Base-by-base conservation (phyloP, 768 basidiomycete species). In the Psilocybe subaeruginosa region DNA sequence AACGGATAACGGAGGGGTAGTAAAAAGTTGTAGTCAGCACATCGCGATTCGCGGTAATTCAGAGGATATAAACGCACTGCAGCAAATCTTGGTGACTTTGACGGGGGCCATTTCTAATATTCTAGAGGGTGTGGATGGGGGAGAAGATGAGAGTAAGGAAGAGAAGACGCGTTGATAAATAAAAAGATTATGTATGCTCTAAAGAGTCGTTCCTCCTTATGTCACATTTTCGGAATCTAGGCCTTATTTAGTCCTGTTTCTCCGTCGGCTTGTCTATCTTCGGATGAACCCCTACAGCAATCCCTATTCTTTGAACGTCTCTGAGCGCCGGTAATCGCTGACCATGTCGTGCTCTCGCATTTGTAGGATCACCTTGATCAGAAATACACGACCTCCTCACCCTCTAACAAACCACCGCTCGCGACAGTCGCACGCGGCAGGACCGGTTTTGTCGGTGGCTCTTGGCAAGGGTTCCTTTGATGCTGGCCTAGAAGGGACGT, bases 71-170 rank as follows among this genome's bases (percentile, higher is more conserved):
- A 60, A 86, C 92, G 74, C 70, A 95, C 93, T 92, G 81, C 93
- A 95, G 79, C 93, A 94, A 66, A 95, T 91, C 72, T 88, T 93
- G 65, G 84, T 83, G 67, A 95, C 90, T 64, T 82, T 79, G 64
- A 88, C 76, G 58, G 80, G 81, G 66, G 82, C 74, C 85, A 87
- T 87, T 69, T 55, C 49, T 53, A 59, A 49, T 19, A 41, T 50
- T 59, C 41, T 54, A 56, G 50, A 61, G 46, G 63, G 63, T 52
- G 58, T 54, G 45, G 66, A 62, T 29, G 56, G 59, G 14, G 52
- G 57, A 50, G 65, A 56, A 66, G 61, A 56, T 65, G 65, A 58
- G 57, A 58, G 63, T 60, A 52, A 60, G 61, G 62, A 64, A 63
- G 59, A 54, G 63, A 59, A 64, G 62, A 68, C 61, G 67, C 61